phyloP scores from a whole-genome alignment of 2,329 filamentous ascomycete species.

The Cladophialophora carrionii region DNA sequence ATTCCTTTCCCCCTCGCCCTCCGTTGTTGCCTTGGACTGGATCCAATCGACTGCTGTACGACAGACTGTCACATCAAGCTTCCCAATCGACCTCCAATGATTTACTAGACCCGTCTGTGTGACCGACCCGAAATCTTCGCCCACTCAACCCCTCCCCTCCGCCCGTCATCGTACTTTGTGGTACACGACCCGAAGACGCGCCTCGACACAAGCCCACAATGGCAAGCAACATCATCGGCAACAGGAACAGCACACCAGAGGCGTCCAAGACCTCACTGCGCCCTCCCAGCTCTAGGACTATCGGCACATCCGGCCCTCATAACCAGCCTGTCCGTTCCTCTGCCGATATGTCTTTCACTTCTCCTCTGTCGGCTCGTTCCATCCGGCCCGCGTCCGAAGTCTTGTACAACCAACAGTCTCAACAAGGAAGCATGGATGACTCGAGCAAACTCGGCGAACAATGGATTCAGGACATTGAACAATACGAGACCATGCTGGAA shows the following conservation, averaged over 20 bases:
- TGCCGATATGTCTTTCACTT: slow-evolving; percentile 87
- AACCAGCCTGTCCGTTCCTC: slow-evolving; percentile 72
- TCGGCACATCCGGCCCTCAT: slow-evolving; percentile 68
- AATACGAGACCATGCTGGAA: slow-evolving; percentile 97
- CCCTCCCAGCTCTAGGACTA: slow-evolving; percentile 77
- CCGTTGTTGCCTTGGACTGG: slow-evolving; percentile 32
- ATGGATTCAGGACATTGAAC: slow-evolving; percentile 98
- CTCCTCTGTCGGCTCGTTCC: slow-evolving; percentile 69
- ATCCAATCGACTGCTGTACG: slow-evolving; percentile 32
- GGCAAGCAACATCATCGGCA: slow-evolving; percentile 71
- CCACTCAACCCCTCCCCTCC: slow-evolving; percentile 20
- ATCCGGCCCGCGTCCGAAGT: slow-evolving; percentile 96
- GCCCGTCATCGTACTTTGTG: slow-evolving; percentile 17
- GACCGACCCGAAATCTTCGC: slow-evolving; percentile 23
- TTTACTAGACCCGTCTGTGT: slow-evolving; percentile 31
- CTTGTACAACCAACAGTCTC: slow-evolving; percentile 75
- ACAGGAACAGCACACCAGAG: slow-evolving; percentile 97
- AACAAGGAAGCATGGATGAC: slow-evolving; percentile 74
- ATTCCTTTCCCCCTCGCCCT: slow-evolving; percentile 21
- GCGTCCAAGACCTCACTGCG: slow-evolving; percentile 79
- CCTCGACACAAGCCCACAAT: slow-evolving; percentile 45
- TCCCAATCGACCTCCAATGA: slow-evolving; percentile 26
- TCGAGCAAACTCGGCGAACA: slow-evolving; percentile 93
- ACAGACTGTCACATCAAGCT: slow-evolving; percentile 14
- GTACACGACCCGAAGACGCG: slow-evolving; percentile 16